A percentile compares a stretch with the other conserved stretches of the same genome.
These are phyloP conservation scores for Conidiobolus incongruus DNA, from an alignment of 371 early-diverging fungal genomes.

Conservation along the genomic window DNA sequence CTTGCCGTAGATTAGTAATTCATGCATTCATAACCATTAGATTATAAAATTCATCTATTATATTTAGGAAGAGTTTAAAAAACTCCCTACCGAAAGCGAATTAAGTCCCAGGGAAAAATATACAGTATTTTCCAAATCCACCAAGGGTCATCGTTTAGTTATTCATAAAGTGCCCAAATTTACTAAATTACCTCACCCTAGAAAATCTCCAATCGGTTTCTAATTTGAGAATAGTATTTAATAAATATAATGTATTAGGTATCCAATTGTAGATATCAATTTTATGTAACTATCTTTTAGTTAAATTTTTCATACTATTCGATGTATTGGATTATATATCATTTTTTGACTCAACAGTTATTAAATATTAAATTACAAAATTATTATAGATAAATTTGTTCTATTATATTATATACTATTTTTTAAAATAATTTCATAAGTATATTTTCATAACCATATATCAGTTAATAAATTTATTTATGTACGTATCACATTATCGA, in stretches of 20 bases:
- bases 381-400: no score
- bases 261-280: background rate
- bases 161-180: constrained; percentile 89
- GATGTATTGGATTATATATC: no score
- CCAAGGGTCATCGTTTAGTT: constrained; percentile 71
- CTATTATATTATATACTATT: no score
- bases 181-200: constrained; percentile 62
- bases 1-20: constrained; percentile 58
- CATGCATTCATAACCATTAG: no score
- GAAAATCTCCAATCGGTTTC: constrained; percentile 61
- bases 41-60: background rate
- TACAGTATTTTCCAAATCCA: constrained; percentile 66
- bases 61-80: constrained; percentile 32
- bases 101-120: constrained; percentile 83
- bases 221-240: constrained; percentile 9
- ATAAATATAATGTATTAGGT: background rate
- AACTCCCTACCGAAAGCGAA: constrained; percentile 58
- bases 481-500: no score
- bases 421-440: no score
- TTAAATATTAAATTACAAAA: no score
- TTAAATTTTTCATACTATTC: no score
- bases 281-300: no score
- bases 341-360: no score
- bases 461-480: no score
- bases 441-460: no score